Evolutionary conservation across 805 yeast species (phyloP).

Genomic region (Sungouiella blattae): DNA sequence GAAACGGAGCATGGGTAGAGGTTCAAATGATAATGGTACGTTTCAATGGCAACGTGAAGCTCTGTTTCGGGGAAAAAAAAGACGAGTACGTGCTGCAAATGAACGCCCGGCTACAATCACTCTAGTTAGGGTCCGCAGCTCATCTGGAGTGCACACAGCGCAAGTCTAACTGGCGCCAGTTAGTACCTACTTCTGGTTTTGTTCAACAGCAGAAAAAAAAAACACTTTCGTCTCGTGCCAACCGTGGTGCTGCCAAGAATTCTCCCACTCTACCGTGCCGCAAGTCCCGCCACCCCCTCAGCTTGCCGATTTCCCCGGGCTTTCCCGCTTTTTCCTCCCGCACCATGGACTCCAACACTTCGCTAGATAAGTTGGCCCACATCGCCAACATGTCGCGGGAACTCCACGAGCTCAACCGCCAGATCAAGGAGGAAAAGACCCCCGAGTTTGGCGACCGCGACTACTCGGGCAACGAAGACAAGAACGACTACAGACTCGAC

Average conservation of each 20-base stretch:
- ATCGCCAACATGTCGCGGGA: constrained; percentile 45
- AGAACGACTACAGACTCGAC: constrained; percentile 4
- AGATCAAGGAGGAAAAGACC: constrained; percentile 13
- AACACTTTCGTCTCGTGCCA: no score
- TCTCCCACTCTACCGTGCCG: no score
- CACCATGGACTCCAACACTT: constrained; percentile 17
- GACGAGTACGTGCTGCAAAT: neutral
- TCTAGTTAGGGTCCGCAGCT: no score
- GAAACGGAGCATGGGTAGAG: neutral
- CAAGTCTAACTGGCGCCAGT: no score
- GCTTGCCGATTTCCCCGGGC: neutral
- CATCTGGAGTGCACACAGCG: no score
- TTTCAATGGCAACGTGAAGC: no score
- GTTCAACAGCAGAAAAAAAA: no score
- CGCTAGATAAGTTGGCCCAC: constrained; percentile 40
- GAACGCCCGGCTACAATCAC: no score
- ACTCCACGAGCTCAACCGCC: constrained; percentile 28
- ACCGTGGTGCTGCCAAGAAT: no score
- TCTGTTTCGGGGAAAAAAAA: neutral
- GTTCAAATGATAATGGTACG: no score
- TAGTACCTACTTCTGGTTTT: no score
- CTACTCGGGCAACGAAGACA: constrained; percentile 7
- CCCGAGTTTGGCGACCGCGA: constrained; percentile 5
- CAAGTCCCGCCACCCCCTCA: no score
- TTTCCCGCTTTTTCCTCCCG: neutral